A percentile compares a stretch with the other conserved stretches of the same genome.
phyloP scores from a whole-genome alignment of 1,139 yeast genomes.

The Yamadazyma atlantica region DNA sequence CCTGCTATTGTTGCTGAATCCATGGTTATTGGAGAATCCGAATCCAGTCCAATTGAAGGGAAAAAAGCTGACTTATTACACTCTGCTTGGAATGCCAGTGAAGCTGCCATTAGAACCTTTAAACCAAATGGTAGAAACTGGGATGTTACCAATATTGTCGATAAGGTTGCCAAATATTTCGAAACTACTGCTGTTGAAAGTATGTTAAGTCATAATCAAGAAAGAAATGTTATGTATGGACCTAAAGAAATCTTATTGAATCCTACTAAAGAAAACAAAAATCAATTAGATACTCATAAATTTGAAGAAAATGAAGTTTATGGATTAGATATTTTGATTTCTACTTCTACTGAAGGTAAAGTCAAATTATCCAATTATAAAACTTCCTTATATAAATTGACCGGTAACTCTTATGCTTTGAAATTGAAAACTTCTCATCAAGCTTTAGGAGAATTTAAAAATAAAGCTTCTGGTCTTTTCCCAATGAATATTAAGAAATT shows the following conservation, averaged over 20 bases:
- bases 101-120: constrained; percentile 74
- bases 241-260: constrained; percentile 75
- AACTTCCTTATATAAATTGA: constrained; percentile 73
- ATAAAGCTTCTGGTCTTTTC: constrained; percentile 63
- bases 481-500: constrained; percentile 70
- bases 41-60: constrained; percentile 49
- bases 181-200: constrained; percentile 70
- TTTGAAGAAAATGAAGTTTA: constrained; percentile 79
- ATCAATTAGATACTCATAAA: constrained; percentile 60
- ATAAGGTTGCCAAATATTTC: constrained; percentile 59
- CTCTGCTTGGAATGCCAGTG: constrained; percentile 77
- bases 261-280: constrained; percentile 68
- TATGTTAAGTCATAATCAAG: constrained; percentile 76
- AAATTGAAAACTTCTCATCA: constrained; percentile 73
- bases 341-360: constrained; percentile 69
- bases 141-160: constrained; percentile 73
- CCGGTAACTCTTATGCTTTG: constrained; percentile 67
- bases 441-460: constrained; percentile 62
- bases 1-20: constrained; percentile 75
- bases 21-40: constrained; percentile 53
- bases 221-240: constrained; percentile 68
- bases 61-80: constrained; percentile 65
- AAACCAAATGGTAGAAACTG: constrained; percentile 71
- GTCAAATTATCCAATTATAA: constrained; percentile 59
- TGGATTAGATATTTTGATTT: constrained; percentile 71